Evolutionary conservation across 192 early-diverging fungal genomes (phyloP), one percentile per base, ranked within the genome.

Genomic region (Gaertneriomyces semiglobifer): DNA sequence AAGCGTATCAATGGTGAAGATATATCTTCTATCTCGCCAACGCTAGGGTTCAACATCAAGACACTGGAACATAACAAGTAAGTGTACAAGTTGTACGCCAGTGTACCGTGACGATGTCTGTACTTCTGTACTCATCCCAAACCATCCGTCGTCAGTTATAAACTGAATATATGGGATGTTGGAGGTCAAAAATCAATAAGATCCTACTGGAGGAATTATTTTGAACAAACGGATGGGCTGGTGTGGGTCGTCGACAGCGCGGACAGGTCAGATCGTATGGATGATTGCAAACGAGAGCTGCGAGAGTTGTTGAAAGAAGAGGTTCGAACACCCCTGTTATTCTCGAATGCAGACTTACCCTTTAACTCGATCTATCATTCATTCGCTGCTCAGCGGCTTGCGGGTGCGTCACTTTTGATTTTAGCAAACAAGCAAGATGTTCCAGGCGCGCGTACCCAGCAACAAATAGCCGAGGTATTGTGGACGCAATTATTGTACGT

Each of bases 361-460:
- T 11, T 16, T 14, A 14, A 46, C 6, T 39, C n/a, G 60, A 16
- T 33, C 60, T 3, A 16, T 20, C 50, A 20, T n/a, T n/a, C n/a
- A n/a, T n/a, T n/a, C n/a, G n/a, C 46, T 40, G 18, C 9, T 4
- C 65, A 92, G 81, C 79, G 92, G 48, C 80, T 99, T 43, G 90
- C 94, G 0, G 97, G 97, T 4, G 95, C 95, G 0, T 90, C 94
- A 0, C 69, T 99, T 19, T 69, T 99, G 57, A 90, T 99, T 5
- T 92, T 96, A 80, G 95, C 94, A 11, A 99, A 99, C 67, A 99
- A 99, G 75, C 95, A 98, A 69, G 97, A 99, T 78, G 81, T 99
- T 14, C 82, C 88, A 1, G 88, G 90, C 6, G 93, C 97, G 6
- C 67, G 94, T 50, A 74, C 77, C 14, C 78, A 80, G 39, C 73